Conservation (phyloP, 2,329 filamentous ascomycete genomes). For the Dactylellina cionopaga region DNA sequence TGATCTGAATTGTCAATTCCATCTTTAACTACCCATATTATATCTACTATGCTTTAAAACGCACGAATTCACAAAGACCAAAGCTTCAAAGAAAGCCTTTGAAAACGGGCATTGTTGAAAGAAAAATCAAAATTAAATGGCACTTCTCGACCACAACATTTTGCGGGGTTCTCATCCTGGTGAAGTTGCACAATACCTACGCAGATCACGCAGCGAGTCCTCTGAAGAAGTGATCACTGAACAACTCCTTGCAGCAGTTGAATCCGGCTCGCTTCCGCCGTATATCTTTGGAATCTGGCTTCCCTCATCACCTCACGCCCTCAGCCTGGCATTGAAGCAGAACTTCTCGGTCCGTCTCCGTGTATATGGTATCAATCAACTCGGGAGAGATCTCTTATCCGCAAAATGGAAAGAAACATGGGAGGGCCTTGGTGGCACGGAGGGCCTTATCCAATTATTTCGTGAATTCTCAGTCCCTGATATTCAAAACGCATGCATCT, state of each 20-base stretch:
- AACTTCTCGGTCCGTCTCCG: not conserved
- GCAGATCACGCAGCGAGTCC: not conserved
- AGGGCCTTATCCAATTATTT: not conserved
- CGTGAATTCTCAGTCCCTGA: not conserved
- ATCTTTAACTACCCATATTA: no score
- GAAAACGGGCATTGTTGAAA: no score
- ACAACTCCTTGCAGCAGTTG: not conserved
- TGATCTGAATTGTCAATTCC: no score
- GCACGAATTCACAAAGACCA: no score
- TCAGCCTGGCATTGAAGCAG: not conserved
- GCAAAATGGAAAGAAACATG: conserved; percentile 2
- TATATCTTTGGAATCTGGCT: conserved; percentile 15
- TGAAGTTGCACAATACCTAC: not conserved
- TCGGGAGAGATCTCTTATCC: not conserved
- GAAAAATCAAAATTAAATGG: no score
- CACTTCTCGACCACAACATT: no score
- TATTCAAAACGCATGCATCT: not conserved
- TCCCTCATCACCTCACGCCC: not conserved
- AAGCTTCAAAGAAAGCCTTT: no score
- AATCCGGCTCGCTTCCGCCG: not conserved
- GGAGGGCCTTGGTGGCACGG: not conserved
- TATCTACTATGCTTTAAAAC: no score
- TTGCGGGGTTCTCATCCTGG: not conserved
- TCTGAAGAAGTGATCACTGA: not conserved
- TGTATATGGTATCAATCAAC: not conserved